A percentile compares a stretch with the other conserved stretches of the same genome.
Conservation (phyloP, 164 flowering plant genomes). For the Paratinospora sagittata region DNA sequence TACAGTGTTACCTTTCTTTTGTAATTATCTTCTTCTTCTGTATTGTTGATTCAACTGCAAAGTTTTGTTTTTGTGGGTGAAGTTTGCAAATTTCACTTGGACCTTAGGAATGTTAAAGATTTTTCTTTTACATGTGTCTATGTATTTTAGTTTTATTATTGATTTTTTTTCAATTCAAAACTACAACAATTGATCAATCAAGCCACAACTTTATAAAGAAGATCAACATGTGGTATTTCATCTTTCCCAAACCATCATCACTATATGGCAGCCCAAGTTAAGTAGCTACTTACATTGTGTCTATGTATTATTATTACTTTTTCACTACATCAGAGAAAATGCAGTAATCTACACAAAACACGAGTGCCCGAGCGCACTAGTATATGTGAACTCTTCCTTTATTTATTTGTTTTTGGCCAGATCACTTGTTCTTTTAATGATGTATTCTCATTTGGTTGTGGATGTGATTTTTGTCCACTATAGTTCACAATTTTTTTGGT, state of each 20-base stretch:
- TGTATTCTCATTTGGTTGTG: not conserved
- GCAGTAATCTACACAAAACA: not conserved
- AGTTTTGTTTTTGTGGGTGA: not conserved
- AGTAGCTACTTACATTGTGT: not conserved
- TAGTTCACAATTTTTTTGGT: slow-evolving; percentile 5
- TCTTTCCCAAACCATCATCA: too few species aligned
- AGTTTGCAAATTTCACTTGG: not conserved
- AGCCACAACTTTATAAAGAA: too few species aligned
- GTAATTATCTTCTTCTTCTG: not conserved
- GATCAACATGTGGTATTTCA: too few species aligned
- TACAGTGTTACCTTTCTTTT: not conserved
- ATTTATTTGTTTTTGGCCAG: not conserved
- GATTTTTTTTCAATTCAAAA: too few species aligned
- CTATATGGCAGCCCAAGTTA: too few species aligned
- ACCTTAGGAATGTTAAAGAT: not conserved
- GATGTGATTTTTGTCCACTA: not conserved
- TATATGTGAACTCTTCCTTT: not conserved
- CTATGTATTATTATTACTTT: not conserved
- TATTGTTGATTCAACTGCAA: not conserved
- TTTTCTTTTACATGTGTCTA: not conserved
- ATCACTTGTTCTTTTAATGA: not conserved
- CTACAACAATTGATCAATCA: too few species aligned
- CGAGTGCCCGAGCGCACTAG: not conserved
- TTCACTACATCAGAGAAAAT: not conserved
- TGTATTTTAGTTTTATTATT: not conserved